These are phyloP conservation scores for Lactuca saligna DNA, from an alignment of 129 eudicot species.

Conservation along the genomic window DNA sequence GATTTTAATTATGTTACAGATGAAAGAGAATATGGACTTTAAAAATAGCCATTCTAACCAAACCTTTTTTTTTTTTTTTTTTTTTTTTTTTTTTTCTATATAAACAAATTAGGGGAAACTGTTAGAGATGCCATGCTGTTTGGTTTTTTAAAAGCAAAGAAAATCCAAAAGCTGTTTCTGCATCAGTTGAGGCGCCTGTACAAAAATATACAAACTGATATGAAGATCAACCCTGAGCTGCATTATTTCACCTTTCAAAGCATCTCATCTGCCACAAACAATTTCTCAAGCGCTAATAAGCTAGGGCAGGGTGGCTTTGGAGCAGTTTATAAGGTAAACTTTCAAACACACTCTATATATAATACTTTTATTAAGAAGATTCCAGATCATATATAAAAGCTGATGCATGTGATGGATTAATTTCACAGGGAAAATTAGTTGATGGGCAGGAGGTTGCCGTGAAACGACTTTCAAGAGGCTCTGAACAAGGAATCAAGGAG, in stretches of 20 bases:
- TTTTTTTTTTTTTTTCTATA: neutral
- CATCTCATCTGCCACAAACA: conserved; percentile 29
- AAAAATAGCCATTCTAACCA: neutral
- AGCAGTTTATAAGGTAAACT: conserved; percentile 31
- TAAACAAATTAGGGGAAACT: conserved; percentile 7
- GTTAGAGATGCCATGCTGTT: neutral
- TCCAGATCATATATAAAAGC: neutral
- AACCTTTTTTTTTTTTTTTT: no score
- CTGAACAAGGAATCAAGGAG: conserved; percentile 29
- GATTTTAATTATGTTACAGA: no score
- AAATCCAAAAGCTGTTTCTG: neutral
- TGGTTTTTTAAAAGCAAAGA: neutral
- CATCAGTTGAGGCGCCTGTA: conserved; percentile 12
- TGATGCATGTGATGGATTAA: neutral
- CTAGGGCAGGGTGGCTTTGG: conserved; percentile 38
- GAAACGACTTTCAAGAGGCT: conserved; percentile 20
- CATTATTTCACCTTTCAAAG: conserved; percentile 29
- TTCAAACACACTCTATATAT: neutral
- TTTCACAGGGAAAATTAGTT: conserved; percentile 21
- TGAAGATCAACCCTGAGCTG: conserved; percentile 9
- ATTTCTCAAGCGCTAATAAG: conserved; percentile 20
- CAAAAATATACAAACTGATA: conserved; percentile 6
- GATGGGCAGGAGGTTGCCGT: conserved; percentile 27
- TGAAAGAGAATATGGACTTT: no score
- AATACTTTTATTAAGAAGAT: neutral